phyloP scores from a whole-genome alignment of 202 grass and related monocot genomes.

The Schoenoplectus tabernaemontani region DNA sequence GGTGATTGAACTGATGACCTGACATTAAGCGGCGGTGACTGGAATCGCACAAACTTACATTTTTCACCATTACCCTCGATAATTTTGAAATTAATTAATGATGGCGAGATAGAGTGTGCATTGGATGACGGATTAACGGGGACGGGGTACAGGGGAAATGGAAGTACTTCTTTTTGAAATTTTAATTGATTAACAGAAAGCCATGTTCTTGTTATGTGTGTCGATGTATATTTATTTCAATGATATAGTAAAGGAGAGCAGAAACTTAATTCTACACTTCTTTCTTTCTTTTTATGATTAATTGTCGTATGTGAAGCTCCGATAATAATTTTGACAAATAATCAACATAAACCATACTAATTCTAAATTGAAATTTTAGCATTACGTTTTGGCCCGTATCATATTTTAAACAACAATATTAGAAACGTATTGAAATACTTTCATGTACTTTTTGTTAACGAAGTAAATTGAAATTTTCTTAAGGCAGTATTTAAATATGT shows the following conservation, averaged over 20 bases:
- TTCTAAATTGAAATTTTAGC: not conserved
- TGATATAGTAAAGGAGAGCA: not conserved
- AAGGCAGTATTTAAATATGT: too few relatives aligned
- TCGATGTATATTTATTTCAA: not conserved
- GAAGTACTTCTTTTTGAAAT: slow-evolving; percentile 1
- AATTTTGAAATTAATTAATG: slow-evolving; percentile 31
- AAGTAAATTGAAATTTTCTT: too few relatives aligned
- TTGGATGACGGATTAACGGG: not conserved
- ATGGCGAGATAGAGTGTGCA: not conserved
- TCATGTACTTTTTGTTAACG: too few relatives aligned
- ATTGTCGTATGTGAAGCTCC: not conserved
- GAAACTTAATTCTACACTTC: not conserved
- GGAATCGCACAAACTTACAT: not conserved
- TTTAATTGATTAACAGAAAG: slow-evolving; percentile 32
- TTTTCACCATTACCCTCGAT: not conserved
- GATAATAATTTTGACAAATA: not conserved
- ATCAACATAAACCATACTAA: not conserved
- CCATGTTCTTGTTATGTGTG: slow-evolving; percentile 39
- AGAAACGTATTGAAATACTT: too few relatives aligned
- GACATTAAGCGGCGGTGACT: not conserved
- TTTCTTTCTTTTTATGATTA: not conserved
- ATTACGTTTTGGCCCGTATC: too few relatives aligned
- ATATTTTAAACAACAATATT: too few relatives aligned
- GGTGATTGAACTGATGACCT: not conserved
- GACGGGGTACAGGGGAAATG: not conserved